A percentile compares a stretch with the other conserved stretches of the same genome.
phyloP scores from a whole-genome alignment of 2,329 filamentous ascomycete species.

The Phoma sp. region DNA sequence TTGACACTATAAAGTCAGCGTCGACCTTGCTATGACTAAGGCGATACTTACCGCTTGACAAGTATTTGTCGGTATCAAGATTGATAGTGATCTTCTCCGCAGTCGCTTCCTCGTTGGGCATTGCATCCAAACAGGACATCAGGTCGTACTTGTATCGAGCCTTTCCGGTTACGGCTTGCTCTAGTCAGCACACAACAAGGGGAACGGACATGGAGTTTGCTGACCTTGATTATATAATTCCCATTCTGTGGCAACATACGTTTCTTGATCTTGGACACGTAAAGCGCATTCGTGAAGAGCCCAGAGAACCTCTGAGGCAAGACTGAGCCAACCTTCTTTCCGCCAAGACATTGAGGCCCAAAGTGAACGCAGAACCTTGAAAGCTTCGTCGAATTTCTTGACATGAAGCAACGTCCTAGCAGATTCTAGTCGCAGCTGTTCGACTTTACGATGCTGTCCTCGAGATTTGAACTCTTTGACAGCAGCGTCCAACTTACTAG shows the following conservation, averaged over 20 bases:
- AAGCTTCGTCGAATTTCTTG: slow-evolving; percentile 58
- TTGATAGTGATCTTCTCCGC: slow-evolving; percentile 53
- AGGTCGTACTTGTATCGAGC: slow-evolving; percentile 52
- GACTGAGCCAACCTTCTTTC: slow-evolving; percentile 63
- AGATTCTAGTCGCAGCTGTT: slow-evolving; percentile 61
- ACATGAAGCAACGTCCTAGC: slow-evolving; percentile 60
- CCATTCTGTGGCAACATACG: slow-evolving; percentile 61
- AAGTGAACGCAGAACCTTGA: slow-evolving; percentile 57
- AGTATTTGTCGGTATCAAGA: slow-evolving; percentile 55
- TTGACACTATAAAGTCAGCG: slow-evolving; percentile 50
- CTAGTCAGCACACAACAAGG: slow-evolving; percentile 16
- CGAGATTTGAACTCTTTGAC: slow-evolving; percentile 59
- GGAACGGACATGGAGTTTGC: background rate
- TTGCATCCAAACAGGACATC: slow-evolving; percentile 52
- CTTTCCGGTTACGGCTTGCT: slow-evolving; percentile 40
- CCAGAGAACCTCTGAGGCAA: slow-evolving; percentile 61
- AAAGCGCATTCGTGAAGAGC: slow-evolving; percentile 61
- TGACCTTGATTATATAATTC: slow-evolving; percentile 55
- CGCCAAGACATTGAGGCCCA: slow-evolving; percentile 67
- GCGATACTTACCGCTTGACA: slow-evolving; percentile 56
- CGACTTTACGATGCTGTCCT: slow-evolving; percentile 60
- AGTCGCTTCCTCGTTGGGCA: slow-evolving; percentile 41
- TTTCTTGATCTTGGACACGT: slow-evolving; percentile 53
- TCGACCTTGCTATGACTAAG: slow-evolving; percentile 23
- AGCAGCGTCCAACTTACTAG: slow-evolving; percentile 55